Evolutionary conservation across 208 protist genomes (phyloP).

Genomic region (Crithidia fasciculata): DNA sequence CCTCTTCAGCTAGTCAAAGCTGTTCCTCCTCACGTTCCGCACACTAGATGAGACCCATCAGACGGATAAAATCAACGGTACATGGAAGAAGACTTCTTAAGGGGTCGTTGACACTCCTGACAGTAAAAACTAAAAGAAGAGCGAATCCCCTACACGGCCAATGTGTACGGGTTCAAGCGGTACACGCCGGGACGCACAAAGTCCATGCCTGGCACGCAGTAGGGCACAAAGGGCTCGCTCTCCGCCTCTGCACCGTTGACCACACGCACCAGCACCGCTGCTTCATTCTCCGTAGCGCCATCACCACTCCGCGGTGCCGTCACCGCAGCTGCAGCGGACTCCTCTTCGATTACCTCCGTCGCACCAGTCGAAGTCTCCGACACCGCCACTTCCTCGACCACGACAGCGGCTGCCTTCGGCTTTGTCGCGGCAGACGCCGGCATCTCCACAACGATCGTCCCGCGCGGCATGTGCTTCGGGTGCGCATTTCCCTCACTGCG

Average conservation of each 20-base stretch:
- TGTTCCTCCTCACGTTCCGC: too few species aligned
- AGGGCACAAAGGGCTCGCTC: not conserved
- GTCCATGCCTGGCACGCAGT: constrained; percentile 19
- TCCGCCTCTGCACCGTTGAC: not conserved
- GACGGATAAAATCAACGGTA: too few species aligned
- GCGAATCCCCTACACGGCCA: not conserved
- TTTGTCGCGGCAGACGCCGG: constrained; percentile 15
- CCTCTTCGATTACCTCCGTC: not conserved
- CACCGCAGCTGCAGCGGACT: not conserved
- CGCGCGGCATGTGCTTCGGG: constrained; percentile 72
- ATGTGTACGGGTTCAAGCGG: constrained; percentile 45
- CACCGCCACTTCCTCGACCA: not conserved
- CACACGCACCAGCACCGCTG: not conserved
- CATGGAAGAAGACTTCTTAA: too few species aligned
- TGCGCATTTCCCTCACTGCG: constrained; percentile 29
- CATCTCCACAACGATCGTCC: constrained; percentile 65
- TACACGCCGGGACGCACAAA: constrained; percentile 31
- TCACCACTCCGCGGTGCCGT: not conserved
- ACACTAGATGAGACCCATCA: too few species aligned
- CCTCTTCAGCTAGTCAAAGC: too few species aligned
- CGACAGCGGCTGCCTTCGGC: not conserved
- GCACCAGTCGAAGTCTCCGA: not conserved
- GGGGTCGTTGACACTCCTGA: too few species aligned
- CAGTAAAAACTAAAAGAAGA: not conserved
- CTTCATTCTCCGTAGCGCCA: not conserved